Base-by-base conservation (phyloP, 129 eudicot species). In the Flaveria brownii region DNA sequence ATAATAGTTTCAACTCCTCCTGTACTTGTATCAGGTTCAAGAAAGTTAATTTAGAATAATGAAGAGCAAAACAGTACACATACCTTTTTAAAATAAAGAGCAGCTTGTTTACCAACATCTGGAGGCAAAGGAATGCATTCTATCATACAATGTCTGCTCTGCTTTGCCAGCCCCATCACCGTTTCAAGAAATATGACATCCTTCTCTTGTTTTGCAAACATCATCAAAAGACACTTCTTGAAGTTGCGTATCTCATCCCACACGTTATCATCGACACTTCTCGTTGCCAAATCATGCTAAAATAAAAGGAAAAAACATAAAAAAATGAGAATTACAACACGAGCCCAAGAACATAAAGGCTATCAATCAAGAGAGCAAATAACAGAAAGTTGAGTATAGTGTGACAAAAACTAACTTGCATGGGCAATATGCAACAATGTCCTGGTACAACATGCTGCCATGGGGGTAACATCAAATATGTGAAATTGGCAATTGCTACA, bases 171-270 rank as follows among this genome's bases (percentile, higher is more conserved):
- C 33, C 91, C 93, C 89, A 88, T 85, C 23, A 91, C 97, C 4
- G 98, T 93, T 84, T 93, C 98, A 62, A 91, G 81, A 67, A 93
- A 93, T 28, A 93, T 78, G 2, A 88, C 82, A 15, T 91, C 98
- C 84, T 75, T 91, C 64, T 86, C 97, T 79, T 93, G 97, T 76
- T 93, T 84, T 6, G 93, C 97, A 81, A 88, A 90, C 98, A 93
- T 91, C 98, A 87, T 93, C 43, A 91, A 66, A 15, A 93, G 84
- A 68, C 98, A 93, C 74, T 93, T 93, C 85, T 93, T 93, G 78
- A 93, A 93, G 82, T 93, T 93, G 30, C 98, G 81, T 15, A 93
- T 82, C 71, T 93, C 98, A 43, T 88, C 91, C 98, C 97, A 93
- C 80, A 93, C 96, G 62, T 93, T 87, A 41, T 91, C 86, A 59